Base-by-base conservation (phyloP, 768 basidiomycete species). In the Mycena haematopus region DNA sequence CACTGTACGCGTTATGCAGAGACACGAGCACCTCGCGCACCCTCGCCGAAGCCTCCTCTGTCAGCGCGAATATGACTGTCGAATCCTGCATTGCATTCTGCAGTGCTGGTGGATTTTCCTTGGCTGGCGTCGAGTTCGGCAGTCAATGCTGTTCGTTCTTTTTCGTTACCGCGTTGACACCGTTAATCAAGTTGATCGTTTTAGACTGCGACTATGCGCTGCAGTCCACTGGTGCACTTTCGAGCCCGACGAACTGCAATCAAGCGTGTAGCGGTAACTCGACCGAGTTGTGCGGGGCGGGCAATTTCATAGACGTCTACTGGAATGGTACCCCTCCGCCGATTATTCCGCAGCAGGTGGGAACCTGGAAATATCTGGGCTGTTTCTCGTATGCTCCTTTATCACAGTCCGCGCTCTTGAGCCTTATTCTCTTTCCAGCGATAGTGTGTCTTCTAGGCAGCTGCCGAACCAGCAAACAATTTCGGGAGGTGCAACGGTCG, bases 101-200 rank as follows among this genome's bases (percentile, higher is more conserved):
- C 66, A 68, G 71, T 33, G 45, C 60, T 15, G 70, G 71, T 47
- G 66, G 69, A 9, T 84, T 71, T 67, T 66, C 77, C 45, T 80
- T 78, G 52, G 83, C 83, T 8, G 85, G 85, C 8, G 75, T 82
- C 7, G 84, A 86, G 70, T 85, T 77, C 65, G 78, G 75, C 2
- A 77, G 79, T 40, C 80, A 86, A 68, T 86, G 83, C 72, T 85
- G 84, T 84, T 66, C 65, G 82, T 73, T 29, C 10, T 31, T 53
- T 17, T 45, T 6, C 54, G 50, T n/a, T 19, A 36, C 17, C 35
- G 3, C 40, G 15, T 25, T 17, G 27, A 33, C 11, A 51, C 47
- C 22, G 8, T 1, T 52, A 14, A 33, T 6, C 33, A 33, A 15
- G 19, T 42, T 15, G 6, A 15, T 38, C 13, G n/a, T 42, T 42